phyloP scores from a whole-genome alignment of 192 early-diverging fungal genomes.

The Coemansia sp. region DNA sequence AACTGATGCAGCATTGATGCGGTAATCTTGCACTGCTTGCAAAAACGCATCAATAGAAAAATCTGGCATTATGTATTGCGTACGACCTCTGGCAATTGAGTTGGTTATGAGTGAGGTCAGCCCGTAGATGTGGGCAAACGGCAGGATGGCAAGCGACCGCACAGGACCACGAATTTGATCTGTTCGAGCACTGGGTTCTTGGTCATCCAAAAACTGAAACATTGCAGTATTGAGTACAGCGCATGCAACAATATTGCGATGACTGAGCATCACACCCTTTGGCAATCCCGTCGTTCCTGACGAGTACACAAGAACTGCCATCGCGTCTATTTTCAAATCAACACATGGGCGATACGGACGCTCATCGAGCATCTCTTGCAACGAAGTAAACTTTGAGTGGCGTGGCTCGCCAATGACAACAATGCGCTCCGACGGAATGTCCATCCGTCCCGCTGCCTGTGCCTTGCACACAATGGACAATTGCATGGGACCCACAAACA shows the following conservation, averaged over 20 bases:
- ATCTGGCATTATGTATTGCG: conserved; percentile 65
- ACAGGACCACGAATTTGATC: conserved; percentile 30
- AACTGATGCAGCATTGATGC: conserved; percentile 59
- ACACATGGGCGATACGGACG: conserved; percentile 21
- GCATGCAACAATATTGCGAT: conserved; percentile 69
- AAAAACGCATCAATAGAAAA: conserved; percentile 68
- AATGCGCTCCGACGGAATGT: conserved; percentile 11
- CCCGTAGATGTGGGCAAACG: conserved; percentile 66
- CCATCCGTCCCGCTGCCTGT: conserved; percentile 6
- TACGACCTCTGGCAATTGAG: conserved; percentile 14
- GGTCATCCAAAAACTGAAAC: conserved; percentile 40
- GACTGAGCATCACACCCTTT: conserved; percentile 67
- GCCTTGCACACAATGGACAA: conserved; percentile 24
- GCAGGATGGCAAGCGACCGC: conserved; percentile 45
- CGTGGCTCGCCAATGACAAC: conserved; percentile 38
- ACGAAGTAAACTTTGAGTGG: conserved; percentile 32
- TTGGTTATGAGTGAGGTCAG: conserved; percentile 25
- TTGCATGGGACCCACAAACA: conserved; percentile 61
- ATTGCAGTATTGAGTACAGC: conserved; percentile 24
- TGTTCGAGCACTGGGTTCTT: background rate
- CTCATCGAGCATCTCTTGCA: conserved; percentile 11
- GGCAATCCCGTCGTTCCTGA: conserved; percentile 67
- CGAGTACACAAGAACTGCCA: conserved; percentile 63
- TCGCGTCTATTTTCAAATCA: conserved; percentile 7
- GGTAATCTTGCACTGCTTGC: conserved; percentile 59